Evolutionary conservation across 345 rosid species (phyloP).

Genomic region (Xanthoceras sorbifolium): DNA sequence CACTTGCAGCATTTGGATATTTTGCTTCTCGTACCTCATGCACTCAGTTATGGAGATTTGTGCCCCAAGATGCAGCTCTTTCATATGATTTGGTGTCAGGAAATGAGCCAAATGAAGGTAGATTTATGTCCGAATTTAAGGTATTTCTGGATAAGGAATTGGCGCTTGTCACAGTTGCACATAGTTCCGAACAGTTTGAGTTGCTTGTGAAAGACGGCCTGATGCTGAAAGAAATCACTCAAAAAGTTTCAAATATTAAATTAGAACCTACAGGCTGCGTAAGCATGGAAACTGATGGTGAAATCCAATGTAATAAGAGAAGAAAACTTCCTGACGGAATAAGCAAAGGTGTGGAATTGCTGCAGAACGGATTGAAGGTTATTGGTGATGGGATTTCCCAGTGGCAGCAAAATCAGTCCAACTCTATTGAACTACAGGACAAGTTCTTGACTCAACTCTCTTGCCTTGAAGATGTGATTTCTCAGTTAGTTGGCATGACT

Average conservation of each 20-base stretch:
- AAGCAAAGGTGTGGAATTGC: slow-evolving; percentile 66
- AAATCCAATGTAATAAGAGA: slow-evolving; percentile 55
- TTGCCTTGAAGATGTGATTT: slow-evolving; percentile 63
- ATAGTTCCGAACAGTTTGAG: slow-evolving; percentile 49
- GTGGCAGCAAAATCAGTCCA: slow-evolving; percentile 48
- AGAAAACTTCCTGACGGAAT: slow-evolving; percentile 83
- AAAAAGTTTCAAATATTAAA: slow-evolving; percentile 27
- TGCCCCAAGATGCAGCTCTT: slow-evolving; percentile 82
- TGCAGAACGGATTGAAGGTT: slow-evolving; percentile 72
- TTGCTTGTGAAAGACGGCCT: slow-evolving; percentile 61
- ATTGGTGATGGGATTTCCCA: slow-evolving; percentile 62
- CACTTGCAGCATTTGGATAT: slow-evolving; percentile 73
- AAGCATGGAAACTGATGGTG: slow-evolving; percentile 37
- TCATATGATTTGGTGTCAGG: slow-evolving; percentile 63
- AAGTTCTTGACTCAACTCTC: slow-evolving; percentile 61
- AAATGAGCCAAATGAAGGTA: slow-evolving; percentile 57
- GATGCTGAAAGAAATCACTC: slow-evolving; percentile 46
- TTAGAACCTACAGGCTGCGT: slow-evolving; percentile 25
- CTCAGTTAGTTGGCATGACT: slow-evolving; percentile 53
- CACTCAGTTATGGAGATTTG: slow-evolving; percentile 83
- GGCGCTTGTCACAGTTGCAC: slow-evolving; percentile 43
- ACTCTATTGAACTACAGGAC: slow-evolving; percentile 51
- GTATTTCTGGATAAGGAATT: slow-evolving; percentile 79
- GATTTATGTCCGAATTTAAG: slow-evolving; percentile 79
- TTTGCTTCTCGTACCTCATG: slow-evolving; percentile 83